These are phyloP conservation scores for Dactylonectria estremocensis DNA, from an alignment of 2,329 filamentous ascomycete species.

Conservation along the genomic window DNA sequence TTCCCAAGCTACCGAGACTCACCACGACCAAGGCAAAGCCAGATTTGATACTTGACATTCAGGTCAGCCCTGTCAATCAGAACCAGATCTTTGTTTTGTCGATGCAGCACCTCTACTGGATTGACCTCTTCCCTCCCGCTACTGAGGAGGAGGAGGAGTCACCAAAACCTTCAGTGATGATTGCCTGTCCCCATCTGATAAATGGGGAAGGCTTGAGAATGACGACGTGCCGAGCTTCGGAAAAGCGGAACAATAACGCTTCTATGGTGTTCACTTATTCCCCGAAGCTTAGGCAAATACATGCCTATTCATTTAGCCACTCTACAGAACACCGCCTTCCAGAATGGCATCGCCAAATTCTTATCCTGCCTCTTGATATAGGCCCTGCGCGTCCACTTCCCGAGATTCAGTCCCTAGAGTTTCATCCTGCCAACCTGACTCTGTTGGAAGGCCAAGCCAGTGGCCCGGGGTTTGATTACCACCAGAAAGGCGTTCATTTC, in stretches of 20 bases:
- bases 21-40: slow-evolving; percentile 42
- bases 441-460: slow-evolving; percentile 18
- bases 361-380: slow-evolving; percentile 43
- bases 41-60: slow-evolving; percentile 70
- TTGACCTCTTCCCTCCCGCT: slow-evolving; percentile 56
- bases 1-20: slow-evolving; percentile 49
- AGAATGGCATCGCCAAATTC: slow-evolving; percentile 57
- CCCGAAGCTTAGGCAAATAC: slow-evolving; percentile 50
- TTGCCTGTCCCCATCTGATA: slow-evolving; percentile 50
- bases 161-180: slow-evolving; percentile 44
- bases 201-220: slow-evolving; percentile 49
- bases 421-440: slow-evolving; percentile 48
- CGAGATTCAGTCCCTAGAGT: slow-evolving; percentile 47
- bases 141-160: slow-evolving; percentile 26
- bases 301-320: slow-evolving; percentile 55
- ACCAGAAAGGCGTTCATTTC: slow-evolving; percentile 56
- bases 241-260: slow-evolving; percentile 34
- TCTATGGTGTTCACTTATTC: slow-evolving; percentile 55
- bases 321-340: slow-evolving; percentile 47
- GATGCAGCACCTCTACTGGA: slow-evolving; percentile 63
- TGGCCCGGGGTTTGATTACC: slow-evolving; percentile 51
- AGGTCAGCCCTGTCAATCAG: slow-evolving; percentile 61
- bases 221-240: slow-evolving; percentile 47
- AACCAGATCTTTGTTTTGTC: slow-evolving; percentile 74
- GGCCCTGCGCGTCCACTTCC: slow-evolving; percentile 6